phyloP scores from a whole-genome alignment of 768 basidiomycete species.

The Albatrellus ellisii region DNA sequence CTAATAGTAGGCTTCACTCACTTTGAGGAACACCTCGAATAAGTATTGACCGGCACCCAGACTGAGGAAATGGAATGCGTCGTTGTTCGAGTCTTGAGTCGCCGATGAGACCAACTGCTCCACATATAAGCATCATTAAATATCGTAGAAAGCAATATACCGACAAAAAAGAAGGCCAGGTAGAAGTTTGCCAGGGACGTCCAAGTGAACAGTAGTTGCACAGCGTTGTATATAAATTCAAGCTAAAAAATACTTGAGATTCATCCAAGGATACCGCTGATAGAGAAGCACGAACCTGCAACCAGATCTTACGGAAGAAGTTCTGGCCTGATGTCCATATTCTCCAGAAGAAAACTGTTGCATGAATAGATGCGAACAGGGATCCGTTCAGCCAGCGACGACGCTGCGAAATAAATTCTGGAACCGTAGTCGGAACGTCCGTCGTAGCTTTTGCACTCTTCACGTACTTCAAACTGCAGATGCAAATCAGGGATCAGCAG shows the following conservation, averaged over 20 bases:
- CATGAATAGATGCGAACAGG: slow-evolving; percentile 86
- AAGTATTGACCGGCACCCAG: slow-evolving; percentile 55
- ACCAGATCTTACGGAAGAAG: slow-evolving; percentile 66
- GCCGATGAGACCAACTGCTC: slow-evolving; percentile 70
- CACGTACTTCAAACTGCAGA: slow-evolving; percentile 64
- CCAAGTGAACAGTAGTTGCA: slow-evolving; percentile 91
- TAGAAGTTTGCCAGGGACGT: slow-evolving; percentile 90
- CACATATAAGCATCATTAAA: slow-evolving; percentile 15
- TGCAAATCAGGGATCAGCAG: not conserved
- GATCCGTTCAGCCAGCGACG: slow-evolving; percentile 85
- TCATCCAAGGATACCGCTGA: not conserved
- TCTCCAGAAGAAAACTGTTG: slow-evolving; percentile 77
- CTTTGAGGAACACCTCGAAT: slow-evolving; percentile 68
- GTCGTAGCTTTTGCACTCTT: slow-evolving; percentile 91
- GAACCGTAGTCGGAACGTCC: slow-evolving; percentile 86
- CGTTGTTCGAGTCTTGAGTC: slow-evolving; percentile 35
- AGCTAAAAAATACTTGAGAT: slow-evolving; percentile 27
- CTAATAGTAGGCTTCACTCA: not conserved
- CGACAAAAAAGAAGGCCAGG: slow-evolving; percentile 85
- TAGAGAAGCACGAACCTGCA: slow-evolving; percentile 28
- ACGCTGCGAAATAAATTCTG: slow-evolving; percentile 92
- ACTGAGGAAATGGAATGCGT: slow-evolving; percentile 78
- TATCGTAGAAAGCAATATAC: slow-evolving; percentile 20
- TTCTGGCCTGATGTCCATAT: slow-evolving; percentile 91
- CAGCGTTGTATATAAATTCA: slow-evolving; percentile 84